These are phyloP conservation scores for Cokeromyces recurvatus DNA, from an alignment of 371 early-diverging fungal species.

Conservation along the genomic window DNA sequence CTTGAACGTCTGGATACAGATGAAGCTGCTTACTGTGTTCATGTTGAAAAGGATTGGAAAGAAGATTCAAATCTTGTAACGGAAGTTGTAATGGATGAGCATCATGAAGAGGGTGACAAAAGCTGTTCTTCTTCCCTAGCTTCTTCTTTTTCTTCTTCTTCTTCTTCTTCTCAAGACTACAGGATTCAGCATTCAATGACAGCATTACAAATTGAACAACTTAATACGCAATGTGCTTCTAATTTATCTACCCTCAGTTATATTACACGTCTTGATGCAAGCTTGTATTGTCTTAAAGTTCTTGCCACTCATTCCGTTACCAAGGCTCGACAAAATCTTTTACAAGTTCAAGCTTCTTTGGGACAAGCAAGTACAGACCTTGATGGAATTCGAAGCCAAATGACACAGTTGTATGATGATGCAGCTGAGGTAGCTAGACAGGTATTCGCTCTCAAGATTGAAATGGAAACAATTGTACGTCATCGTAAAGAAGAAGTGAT, in stretches of 20 bases:
- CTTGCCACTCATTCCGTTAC: conserved; percentile 35
- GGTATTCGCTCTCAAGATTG: conserved; percentile 48
- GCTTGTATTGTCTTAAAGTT: conserved; percentile 55
- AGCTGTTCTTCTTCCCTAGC: conserved; percentile 1
- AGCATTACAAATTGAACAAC: not conserved
- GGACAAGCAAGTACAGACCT: conserved; percentile 46
- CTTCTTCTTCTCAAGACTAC: not conserved
- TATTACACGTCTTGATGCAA: conserved; percentile 45
- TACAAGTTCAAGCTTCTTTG: conserved; percentile 41
- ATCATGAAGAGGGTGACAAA: conserved; percentile 1
- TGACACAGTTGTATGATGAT: conserved; percentile 51
- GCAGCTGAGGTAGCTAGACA: conserved; percentile 54
- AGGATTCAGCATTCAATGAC: not conserved
- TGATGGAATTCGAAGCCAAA: conserved; percentile 43
- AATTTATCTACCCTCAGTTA: conserved; percentile 24
- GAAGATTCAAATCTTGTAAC: conserved; percentile 46
- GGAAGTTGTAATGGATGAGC: conserved; percentile 26
- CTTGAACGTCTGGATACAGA: conserved; percentile 50
- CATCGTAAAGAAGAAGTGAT: conserved; percentile 57
- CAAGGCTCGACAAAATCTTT: conserved; percentile 32
- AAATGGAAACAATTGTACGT: conserved; percentile 50
- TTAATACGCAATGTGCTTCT: conserved; percentile 11
- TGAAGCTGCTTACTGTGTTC: conserved; percentile 18
- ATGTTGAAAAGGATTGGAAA: conserved; percentile 44
- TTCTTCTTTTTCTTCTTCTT: not conserved